Conservation (phyloP, 1,139 yeast genomes). For the Protomyces arabidopsidicola region DNA sequence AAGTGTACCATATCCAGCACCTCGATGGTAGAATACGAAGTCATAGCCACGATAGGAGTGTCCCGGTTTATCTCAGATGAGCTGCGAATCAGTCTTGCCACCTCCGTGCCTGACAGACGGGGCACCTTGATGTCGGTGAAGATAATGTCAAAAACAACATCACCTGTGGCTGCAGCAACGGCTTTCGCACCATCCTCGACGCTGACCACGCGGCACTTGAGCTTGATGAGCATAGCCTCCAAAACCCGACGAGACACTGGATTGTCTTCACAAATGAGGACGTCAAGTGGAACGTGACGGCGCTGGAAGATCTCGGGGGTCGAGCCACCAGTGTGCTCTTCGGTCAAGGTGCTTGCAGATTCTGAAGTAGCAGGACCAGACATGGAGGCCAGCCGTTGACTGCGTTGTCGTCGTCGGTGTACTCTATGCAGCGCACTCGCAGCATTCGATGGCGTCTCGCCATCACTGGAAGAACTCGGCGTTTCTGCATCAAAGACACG, state of each 20-base stretch:
- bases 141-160: constrained; percentile 77
- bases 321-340: too few species aligned
- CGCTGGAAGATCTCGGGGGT: neutral
- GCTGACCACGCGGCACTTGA: constrained; percentile 78
- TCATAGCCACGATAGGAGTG: constrained; percentile 74
- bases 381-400: constrained; percentile 40
- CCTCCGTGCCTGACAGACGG: constrained; percentile 62
- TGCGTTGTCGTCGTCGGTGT: constrained; percentile 54
- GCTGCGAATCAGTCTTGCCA: constrained; percentile 68
- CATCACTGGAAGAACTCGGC: constrained; percentile 67
- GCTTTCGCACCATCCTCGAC: constrained; percentile 79
- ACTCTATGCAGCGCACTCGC: constrained; percentile 52
- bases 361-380: neutral
- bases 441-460: constrained; percentile 50
- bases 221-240: constrained; percentile 57
- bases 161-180: constrained; percentile 74
- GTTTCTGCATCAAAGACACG: constrained; percentile 43
- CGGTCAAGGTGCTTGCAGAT: neutral
- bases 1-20: constrained; percentile 15
- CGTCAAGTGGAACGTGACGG: constrained; percentile 48
- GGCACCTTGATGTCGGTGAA: constrained; percentile 69
- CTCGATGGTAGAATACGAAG: constrained; percentile 47
- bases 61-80: constrained; percentile 70
- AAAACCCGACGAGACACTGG: constrained; percentile 73
- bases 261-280: constrained; percentile 79